A percentile compares a stretch with the other conserved stretches of the same genome.
These are phyloP conservation scores for Botryotinia globosa DNA, from an alignment of 2,329 filamentous ascomycete species.

Conservation along the genomic window DNA sequence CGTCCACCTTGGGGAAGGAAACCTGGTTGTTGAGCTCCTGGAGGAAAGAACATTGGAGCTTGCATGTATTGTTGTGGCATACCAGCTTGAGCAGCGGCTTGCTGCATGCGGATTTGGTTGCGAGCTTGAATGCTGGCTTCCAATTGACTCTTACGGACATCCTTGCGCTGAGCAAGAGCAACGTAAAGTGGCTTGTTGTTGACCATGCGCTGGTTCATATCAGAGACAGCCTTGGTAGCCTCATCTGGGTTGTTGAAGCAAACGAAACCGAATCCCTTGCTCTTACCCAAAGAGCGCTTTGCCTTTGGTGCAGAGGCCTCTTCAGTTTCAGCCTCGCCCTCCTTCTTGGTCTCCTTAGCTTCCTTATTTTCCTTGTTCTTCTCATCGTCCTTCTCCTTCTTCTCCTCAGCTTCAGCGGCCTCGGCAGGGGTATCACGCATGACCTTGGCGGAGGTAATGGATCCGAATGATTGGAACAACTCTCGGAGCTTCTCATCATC, in stretches of 20 bases:
- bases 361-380: slow-evolving; percentile 52
- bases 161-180: slow-evolving; percentile 97
- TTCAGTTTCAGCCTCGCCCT: slow-evolving; percentile 47
- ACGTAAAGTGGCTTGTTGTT: slow-evolving; percentile 96
- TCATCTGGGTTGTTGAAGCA: slow-evolving; percentile 99
- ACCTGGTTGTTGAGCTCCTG: slow-evolving; percentile 67
- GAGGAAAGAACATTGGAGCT: slow-evolving; percentile 87
- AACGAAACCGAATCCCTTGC: slow-evolving; percentile 99
- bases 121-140: slow-evolving; percentile 99
- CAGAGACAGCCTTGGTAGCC: slow-evolving; percentile 96
- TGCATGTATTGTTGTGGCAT: slow-evolving; percentile 88
- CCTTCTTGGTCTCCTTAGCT: slow-evolving; percentile 41
- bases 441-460: slow-evolving; percentile 98
- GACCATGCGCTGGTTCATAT: slow-evolving; percentile 99
- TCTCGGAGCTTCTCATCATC: slow-evolving; percentile 97
- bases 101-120: slow-evolving; percentile 98
- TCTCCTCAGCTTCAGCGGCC: slow-evolving; percentile 43
- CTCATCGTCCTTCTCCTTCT: slow-evolving; percentile 51
- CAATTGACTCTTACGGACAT: slow-evolving; percentile 98
- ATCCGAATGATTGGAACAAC: slow-evolving; percentile 86
- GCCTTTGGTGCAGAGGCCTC: slow-evolving; percentile 51
- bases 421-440: slow-evolving; percentile 81
- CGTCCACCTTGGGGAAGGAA: slow-evolving; percentile 64
- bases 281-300: slow-evolving; percentile 77
- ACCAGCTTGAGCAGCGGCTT: slow-evolving; percentile 85